phyloP scores from a whole-genome alignment of 495 filamentous ascomycete species.

The Entonaema liquescens region DNA sequence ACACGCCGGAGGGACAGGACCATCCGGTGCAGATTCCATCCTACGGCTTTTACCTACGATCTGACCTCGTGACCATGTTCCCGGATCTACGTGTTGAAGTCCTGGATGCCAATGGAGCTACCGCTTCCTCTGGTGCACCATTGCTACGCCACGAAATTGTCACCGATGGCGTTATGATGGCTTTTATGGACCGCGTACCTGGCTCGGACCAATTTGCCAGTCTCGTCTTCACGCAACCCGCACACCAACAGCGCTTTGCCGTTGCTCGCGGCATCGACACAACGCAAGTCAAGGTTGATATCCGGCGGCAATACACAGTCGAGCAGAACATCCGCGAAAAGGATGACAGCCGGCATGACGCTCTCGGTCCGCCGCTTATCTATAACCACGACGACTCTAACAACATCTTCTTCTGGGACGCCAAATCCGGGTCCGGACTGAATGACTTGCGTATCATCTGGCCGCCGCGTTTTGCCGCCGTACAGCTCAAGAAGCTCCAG shows the following conservation, averaged over 20 bases:
- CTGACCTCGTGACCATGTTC: slow-evolving; percentile 38
- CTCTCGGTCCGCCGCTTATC: neutral
- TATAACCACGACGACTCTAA: neutral
- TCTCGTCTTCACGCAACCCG: slow-evolving; percentile 43
- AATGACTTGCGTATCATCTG: neutral
- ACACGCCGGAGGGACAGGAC: slow-evolving; percentile 12
- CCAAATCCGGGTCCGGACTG: neutral
- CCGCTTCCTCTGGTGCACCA: slow-evolving; percentile 6
- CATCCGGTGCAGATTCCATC: slow-evolving; percentile 36
- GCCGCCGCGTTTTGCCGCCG: neutral
- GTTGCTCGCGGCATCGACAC: slow-evolving; percentile 19
- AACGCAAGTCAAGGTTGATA: slow-evolving; percentile 10
- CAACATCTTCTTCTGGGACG: neutral
- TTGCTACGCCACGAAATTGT: slow-evolving; percentile 38
- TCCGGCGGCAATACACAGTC: slow-evolving; percentile 31
- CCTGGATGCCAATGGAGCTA: neutral
- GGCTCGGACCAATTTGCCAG: slow-evolving; percentile 14
- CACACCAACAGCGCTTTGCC: slow-evolving; percentile 50
- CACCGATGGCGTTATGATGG: slow-evolving; percentile 40
- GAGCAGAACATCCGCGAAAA: slow-evolving; percentile 9
- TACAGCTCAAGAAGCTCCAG: neutral
- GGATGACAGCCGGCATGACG: neutral
- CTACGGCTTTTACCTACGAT: slow-evolving; percentile 46
- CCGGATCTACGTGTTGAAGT: slow-evolving; percentile 42
- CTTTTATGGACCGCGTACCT: slow-evolving; percentile 37